A percentile compares a stretch with the other conserved stretches of the same genome.
Conservation (phyloP, 208 protist species). For the Trypanosoma theileri region DNA sequence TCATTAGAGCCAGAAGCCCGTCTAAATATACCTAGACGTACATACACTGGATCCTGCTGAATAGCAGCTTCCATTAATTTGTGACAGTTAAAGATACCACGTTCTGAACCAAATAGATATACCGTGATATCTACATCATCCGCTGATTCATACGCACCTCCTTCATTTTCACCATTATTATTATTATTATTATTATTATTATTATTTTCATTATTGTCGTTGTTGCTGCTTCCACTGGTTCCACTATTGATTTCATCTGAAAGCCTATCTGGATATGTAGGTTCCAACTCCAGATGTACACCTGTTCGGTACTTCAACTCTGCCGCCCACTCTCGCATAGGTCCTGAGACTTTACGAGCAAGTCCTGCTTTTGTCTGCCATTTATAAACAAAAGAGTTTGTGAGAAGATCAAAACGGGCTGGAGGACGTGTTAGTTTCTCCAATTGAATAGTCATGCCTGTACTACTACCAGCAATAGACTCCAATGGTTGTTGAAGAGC, state of each 20-base stretch:
- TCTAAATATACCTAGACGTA: conserved; percentile 86
- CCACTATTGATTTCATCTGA: background rate
- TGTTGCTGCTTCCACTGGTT: background rate
- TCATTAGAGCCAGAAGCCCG: conserved; percentile 40
- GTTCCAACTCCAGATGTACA: conserved; percentile 86
- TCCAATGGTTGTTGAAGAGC: conserved; percentile 11
- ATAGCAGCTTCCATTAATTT: conserved; percentile 83
- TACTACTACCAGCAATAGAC: background rate
- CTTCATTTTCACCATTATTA: conserved; percentile 8
- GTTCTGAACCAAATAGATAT: conserved; percentile 89
- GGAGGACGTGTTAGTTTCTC: conserved; percentile 71
- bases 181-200: conserved; percentile 1
- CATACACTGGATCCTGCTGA: conserved; percentile 79
- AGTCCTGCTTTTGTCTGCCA: conserved; percentile 83
- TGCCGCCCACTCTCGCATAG: conserved; percentile 89
- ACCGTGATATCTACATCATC: conserved; percentile 90
- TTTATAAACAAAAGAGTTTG: conserved; percentile 84
- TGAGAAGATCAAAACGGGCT: conserved; percentile 83
- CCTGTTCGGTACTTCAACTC: conserved; percentile 91
- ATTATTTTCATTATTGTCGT: background rate
- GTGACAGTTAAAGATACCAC: conserved; percentile 85
- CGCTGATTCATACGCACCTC: conserved; percentile 61
- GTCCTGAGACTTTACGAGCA: conserved; percentile 80
- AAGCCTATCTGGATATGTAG: conserved; percentile 63
- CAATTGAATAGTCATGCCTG: conserved; percentile 34